These are phyloP conservation scores for Chloropicon primus DNA, from an alignment of 139 green algal genomes.

Conservation along the genomic window DNA sequence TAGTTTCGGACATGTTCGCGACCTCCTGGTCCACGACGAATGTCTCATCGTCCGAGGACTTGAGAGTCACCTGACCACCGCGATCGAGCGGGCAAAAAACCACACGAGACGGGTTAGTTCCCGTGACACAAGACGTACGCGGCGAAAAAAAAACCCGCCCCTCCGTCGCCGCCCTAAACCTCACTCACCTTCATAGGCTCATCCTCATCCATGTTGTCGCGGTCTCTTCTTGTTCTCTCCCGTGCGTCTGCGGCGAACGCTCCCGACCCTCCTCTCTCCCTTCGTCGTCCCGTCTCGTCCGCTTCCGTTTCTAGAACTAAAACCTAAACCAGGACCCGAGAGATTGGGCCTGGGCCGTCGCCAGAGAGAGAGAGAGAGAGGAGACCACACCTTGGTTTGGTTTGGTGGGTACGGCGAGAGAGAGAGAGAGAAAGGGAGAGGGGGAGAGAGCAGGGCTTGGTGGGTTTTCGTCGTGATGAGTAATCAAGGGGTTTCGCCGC, in stretches of 20 bases:
- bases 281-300: too few relatives aligned
- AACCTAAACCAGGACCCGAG: too few relatives aligned
- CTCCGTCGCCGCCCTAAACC: background rate
- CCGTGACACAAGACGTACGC: too few relatives aligned
- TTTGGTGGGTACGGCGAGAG: background rate
- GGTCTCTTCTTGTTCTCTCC: too few relatives aligned
- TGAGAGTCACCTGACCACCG: conserved; percentile 19
- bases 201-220: background rate
- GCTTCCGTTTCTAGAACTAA: too few relatives aligned
- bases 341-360: too few relatives aligned
- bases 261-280: too few relatives aligned
- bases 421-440: background rate
- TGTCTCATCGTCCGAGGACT: conserved; percentile 28
- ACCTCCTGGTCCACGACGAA: conserved; percentile 32
- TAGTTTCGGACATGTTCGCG: conserved; percentile 47
- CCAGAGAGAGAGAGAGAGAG: background rate
- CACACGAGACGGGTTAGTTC: too few relatives aligned
- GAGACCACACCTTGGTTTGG: background rate
- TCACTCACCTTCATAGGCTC: too few relatives aligned
- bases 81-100: too few relatives aligned
- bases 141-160: background rate
- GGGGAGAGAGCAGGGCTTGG: background rate
- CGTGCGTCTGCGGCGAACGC: too few relatives aligned
- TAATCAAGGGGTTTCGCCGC: background rate
- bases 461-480: background rate